phyloP scores from a whole-genome alignment of 2,329 filamentous ascomycete genomes.

The Penicillium griseofulvum region DNA sequence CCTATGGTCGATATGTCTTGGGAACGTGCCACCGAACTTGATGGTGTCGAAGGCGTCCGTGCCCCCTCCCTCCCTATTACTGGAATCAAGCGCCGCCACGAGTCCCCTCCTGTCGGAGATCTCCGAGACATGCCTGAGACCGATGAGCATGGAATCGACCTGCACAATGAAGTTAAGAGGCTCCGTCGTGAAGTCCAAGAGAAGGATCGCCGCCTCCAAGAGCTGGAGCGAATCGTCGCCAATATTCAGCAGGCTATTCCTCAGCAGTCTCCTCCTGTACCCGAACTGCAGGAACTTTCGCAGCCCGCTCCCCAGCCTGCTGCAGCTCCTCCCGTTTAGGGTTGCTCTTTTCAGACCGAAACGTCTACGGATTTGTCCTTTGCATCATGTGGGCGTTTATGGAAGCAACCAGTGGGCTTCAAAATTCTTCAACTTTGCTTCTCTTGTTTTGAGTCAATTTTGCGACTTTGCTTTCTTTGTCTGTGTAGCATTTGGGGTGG shows the following conservation, averaged over 20 bases:
- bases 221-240: constrained; percentile 41
- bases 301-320: constrained; percentile 15
- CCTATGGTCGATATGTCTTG: constrained; percentile 24
- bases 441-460: background rate
- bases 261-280: constrained; percentile 20
- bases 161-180: constrained; percentile 66
- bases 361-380: constrained; percentile 16
- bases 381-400: constrained; percentile 37
- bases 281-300: constrained; percentile 15
- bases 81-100: constrained; percentile 37
- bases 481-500: constrained; percentile 19
- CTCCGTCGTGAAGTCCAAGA: constrained; percentile 65
- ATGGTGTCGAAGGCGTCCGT: constrained; percentile 26
- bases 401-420: constrained; percentile 21
- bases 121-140: constrained; percentile 32
- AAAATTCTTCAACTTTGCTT: constrained; percentile 3
- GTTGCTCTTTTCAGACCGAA: background rate
- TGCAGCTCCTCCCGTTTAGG: constrained; percentile 18
- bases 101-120: constrained; percentile 26
- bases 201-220: constrained; percentile 45
- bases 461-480: background rate
- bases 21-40: constrained; percentile 31
- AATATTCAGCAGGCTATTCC: constrained; percentile 39
- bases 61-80: constrained; percentile 29
- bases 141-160: constrained; percentile 42